Conservation (phyloP, 805 yeast genomes). For the Lachancea fermentati region DNA sequence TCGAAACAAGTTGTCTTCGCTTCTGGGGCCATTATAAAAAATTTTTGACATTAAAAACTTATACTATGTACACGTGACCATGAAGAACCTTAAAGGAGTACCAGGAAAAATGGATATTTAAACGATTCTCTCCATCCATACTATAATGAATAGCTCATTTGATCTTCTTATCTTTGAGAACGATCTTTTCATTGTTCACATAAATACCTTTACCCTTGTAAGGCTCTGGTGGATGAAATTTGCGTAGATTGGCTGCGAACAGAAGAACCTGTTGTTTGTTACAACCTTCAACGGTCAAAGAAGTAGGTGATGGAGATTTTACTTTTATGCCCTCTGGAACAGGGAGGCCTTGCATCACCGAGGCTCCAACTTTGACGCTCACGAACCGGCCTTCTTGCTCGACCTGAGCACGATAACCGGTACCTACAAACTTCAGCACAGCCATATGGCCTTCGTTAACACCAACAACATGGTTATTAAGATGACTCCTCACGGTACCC, state of each 20-base stretch:
- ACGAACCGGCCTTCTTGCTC: slow-evolving; percentile 58
- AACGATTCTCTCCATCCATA: too few relatives aligned
- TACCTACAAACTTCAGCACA: slow-evolving; percentile 85
- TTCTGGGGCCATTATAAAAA: neutral
- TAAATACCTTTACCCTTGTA: slow-evolving; percentile 97
- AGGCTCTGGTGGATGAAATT: slow-evolving; percentile 93
- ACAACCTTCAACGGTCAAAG: slow-evolving; percentile 78
- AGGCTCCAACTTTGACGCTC: slow-evolving; percentile 80
- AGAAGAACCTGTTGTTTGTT: slow-evolving; percentile 82
- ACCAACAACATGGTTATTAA: slow-evolving; percentile 77
- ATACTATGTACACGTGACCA: slow-evolving; percentile 1
- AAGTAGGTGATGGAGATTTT: slow-evolving; percentile 75
- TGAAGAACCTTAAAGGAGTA: too few relatives aligned
- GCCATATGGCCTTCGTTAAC: slow-evolving; percentile 91
- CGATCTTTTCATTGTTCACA: slow-evolving; percentile 85
- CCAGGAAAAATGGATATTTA: too few relatives aligned
- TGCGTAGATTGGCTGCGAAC: slow-evolving; percentile 84
- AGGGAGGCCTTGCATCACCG: slow-evolving; percentile 67
- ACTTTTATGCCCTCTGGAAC: slow-evolving; percentile 77
- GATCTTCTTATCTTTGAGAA: slow-evolving; percentile 86
- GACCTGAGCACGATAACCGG: slow-evolving; percentile 88
- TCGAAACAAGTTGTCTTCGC: neutral
- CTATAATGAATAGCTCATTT: too few relatives aligned
- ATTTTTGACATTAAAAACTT: neutral
- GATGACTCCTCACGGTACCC: slow-evolving; percentile 85